Evolutionary conservation across 2,329 filamentous ascomycete genomes (phyloP).

Genomic region (Proliferodiscus dingleyae): DNA sequence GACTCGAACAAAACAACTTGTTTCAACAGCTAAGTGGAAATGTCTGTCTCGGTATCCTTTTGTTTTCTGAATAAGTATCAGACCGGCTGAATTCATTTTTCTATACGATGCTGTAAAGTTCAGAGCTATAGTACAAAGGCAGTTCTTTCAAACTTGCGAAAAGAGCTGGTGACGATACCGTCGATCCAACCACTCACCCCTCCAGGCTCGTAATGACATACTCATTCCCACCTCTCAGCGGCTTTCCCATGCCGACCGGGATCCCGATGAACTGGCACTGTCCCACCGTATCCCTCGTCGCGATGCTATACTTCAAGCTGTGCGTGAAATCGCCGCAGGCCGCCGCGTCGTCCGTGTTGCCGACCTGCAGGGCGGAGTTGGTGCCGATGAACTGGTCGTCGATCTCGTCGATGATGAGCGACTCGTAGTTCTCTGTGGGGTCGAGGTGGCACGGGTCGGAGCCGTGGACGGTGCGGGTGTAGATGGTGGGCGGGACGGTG

Average conservation of each 20-base stretch:
- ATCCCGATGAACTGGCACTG: background rate
- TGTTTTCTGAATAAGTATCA: no score
- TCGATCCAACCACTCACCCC: no score
- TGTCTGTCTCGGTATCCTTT: no score
- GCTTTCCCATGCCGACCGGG: background rate
- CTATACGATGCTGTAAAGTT: no score
- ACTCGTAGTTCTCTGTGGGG: background rate
- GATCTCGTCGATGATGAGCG: background rate
- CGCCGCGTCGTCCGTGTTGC: background rate
- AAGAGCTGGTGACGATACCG: no score
- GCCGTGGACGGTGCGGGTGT: background rate
- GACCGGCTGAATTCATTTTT: no score
- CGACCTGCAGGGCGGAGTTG: background rate
- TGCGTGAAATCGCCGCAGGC: background rate
- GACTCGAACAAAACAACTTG: no score
- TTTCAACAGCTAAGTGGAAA: no score
- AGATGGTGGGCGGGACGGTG: background rate
- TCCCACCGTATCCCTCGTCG: background rate
- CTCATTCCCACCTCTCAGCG: slow-evolving; percentile 1
- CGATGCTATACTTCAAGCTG: background rate
- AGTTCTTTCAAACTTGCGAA: no score
- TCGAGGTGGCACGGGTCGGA: background rate
- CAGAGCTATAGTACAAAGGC: no score
- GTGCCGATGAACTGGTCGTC: background rate
- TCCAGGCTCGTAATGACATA: background rate